phyloP scores from a whole-genome alignment of 2,329 filamentous ascomycete species.

The Simplicillium sp. region DNA sequence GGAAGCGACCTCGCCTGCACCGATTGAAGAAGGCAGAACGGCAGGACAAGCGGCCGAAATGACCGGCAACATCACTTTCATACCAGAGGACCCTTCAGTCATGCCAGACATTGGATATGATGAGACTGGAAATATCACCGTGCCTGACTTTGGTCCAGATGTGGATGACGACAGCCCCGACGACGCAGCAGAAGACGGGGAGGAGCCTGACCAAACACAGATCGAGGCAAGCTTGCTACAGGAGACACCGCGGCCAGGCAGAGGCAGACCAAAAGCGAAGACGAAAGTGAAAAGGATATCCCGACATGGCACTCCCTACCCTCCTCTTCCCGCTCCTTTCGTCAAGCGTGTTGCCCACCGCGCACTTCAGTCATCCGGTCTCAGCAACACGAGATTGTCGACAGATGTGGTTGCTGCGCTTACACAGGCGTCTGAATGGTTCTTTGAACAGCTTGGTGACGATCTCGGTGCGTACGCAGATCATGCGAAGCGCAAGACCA shows the following conservation, averaged over 20 bases:
- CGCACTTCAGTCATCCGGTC: constrained; percentile 58
- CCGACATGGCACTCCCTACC: constrained; percentile 64
- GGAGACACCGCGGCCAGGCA: background rate
- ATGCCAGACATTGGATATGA: background rate
- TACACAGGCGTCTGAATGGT: constrained; percentile 78
- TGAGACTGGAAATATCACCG: constrained; percentile 1
- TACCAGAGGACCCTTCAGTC: constrained; percentile 10
- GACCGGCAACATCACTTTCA: constrained; percentile 6
- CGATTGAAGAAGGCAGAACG: constrained; percentile 10
- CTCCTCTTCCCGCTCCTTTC: constrained; percentile 61
- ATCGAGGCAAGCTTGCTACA: background rate
- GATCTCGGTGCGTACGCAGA: constrained; percentile 71
- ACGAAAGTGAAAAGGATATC: constrained; percentile 44
- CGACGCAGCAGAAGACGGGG: constrained; percentile 7
- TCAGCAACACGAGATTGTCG: constrained; percentile 58
- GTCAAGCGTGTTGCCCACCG: constrained; percentile 66
- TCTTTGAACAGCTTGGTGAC: constrained; percentile 78
- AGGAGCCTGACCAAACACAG: constrained; percentile 5
- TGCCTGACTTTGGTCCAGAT: background rate
- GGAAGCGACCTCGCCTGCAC: constrained; percentile 16
- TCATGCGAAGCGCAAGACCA: constrained; percentile 74
- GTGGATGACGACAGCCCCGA: constrained; percentile 15
- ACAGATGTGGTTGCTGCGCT: constrained; percentile 67
- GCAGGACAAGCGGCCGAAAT: constrained; percentile 10
- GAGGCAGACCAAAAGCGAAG: constrained; percentile 10